Evolutionary conservation across 2,329 filamentous ascomycete species (phyloP), one percentile per base, ranked within the genome.

Genomic region (Orbilia javanica): DNA sequence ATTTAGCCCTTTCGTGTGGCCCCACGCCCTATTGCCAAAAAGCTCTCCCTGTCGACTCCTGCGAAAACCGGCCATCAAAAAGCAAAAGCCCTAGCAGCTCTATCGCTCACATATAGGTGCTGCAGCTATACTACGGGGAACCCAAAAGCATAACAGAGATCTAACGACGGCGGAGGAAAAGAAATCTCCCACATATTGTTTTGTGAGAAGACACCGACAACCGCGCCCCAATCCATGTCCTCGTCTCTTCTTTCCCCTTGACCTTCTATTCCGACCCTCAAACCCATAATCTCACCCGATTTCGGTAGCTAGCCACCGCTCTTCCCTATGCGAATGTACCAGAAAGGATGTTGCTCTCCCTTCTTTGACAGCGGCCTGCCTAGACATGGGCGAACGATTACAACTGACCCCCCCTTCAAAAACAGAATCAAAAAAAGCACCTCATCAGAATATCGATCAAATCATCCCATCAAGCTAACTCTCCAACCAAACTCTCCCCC

Each of bases 241-340:
- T 52, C 65, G 55, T 63, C 64, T 36, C 48, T 46, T 66, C 73
- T 53, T 66, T 77, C 73, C 73, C 46, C 65, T 66, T 46, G 73
- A 77, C 73, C 73, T 71, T 77, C 66, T 76, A 15, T 70, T 77
- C 73, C 67, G 29, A 70, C 65, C 36, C 48, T 70, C 39, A 18
- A 50, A 60, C 42, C 52, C 60, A 62, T 15, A 42, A 60, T 75
- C 66, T 77, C 73, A 70, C 73, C 66, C 60, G 55, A 50, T 67
- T 77, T 77, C 48, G 73, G 73, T 77, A 77, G 69, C 73, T 77
- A 71, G 48, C 73, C 73, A 71, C 50, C 46, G 29, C 66, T 22
- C 39, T 52, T 42, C 27, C 44, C 73, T 57, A 70, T 77, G 73
- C 73, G 66, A 66, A 52, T 50, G 25, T 77, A 71, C 73, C 27